Conservation (phyloP, 2,329 filamentous ascomycete genomes). For the Fonsecaea pedrosoi region DNA sequence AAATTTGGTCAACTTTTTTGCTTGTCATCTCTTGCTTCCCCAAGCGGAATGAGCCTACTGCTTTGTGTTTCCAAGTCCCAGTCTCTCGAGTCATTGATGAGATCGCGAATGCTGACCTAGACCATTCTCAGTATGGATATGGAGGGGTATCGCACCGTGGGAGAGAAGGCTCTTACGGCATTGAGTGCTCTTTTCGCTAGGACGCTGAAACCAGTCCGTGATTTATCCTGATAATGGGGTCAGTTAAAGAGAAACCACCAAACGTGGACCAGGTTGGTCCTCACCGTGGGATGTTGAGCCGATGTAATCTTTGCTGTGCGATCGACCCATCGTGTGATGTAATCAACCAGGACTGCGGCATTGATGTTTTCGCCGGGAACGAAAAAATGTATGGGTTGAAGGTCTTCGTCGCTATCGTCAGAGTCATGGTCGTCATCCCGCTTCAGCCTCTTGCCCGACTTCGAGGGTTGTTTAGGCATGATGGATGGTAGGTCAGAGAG, state of each 20-base stretch:
- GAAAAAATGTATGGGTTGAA: constrained; percentile 35
- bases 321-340: constrained; percentile 36
- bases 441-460: constrained; percentile 29
- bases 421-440: constrained; percentile 28
- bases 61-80: constrained; percentile 35
- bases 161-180: constrained; percentile 28
- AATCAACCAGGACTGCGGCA: constrained; percentile 31
- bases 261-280: background rate
- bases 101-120: constrained; percentile 35
- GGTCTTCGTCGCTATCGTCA: constrained; percentile 28
- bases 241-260: constrained; percentile 1
- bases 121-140: background rate
- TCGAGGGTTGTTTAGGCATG: constrained; percentile 26
- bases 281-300: constrained; percentile 33
- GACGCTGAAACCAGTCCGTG: constrained; percentile 32
- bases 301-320: constrained; percentile 34
- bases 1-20: constrained; percentile 20
- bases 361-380: constrained; percentile 36
- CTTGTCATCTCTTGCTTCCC: background rate
- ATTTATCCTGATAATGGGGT: constrained; percentile 30
- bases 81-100: constrained; percentile 36
- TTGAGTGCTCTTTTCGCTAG: constrained; percentile 32
- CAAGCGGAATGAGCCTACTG: constrained; percentile 25
- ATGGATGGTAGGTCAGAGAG: constrained; percentile 12
- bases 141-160: background rate